Evolutionary conservation across 139 green algal genomes (phyloP).

Genomic region (Diplosphaera chodatii): DNA sequence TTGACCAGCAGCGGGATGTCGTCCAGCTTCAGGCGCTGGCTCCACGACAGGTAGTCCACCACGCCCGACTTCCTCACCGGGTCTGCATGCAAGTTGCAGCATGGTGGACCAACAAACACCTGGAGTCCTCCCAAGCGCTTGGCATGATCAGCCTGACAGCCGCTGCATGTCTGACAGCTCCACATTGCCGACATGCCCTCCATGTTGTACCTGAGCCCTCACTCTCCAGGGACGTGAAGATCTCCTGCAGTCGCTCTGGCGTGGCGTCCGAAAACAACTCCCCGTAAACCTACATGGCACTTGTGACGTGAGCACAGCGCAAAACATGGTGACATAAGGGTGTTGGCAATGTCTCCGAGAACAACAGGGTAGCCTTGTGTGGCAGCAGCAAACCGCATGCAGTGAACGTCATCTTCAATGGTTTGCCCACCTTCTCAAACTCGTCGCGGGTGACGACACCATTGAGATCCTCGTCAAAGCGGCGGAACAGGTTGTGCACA

Average conservation of each 20-base stretch:
- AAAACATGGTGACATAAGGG: too few relatives aligned
- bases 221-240: slow-evolving; percentile 37
- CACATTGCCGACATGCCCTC: too few relatives aligned
- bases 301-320: too few relatives aligned
- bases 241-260: slow-evolving; percentile 13
- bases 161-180: too few relatives aligned
- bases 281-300: slow-evolving; percentile 25
- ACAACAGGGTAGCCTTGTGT: too few relatives aligned
- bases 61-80: slow-evolving; percentile 5
- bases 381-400: too few relatives aligned
- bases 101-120: too few relatives aligned
- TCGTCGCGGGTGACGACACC: slow-evolving; percentile 32
- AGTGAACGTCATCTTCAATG: too few relatives aligned
- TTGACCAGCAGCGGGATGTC: slow-evolving; percentile 23
- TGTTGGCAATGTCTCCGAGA: too few relatives aligned
- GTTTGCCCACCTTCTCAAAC: slow-evolving; percentile 27
- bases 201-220: slow-evolving; percentile 6
- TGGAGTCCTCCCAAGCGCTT: too few relatives aligned
- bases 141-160: too few relatives aligned
- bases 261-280: slow-evolving; percentile 36
- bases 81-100: too few relatives aligned
- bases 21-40: slow-evolving; percentile 20
- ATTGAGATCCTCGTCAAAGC: slow-evolving; percentile 61
- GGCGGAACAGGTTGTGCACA: slow-evolving; percentile 56
- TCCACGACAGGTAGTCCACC: slow-evolving; percentile 61